A percentile compares a stretch with the other conserved stretches of the same genome.
Evolutionary conservation across 257 asterid species (phyloP).

Genomic region (Nemophila menziesii): DNA sequence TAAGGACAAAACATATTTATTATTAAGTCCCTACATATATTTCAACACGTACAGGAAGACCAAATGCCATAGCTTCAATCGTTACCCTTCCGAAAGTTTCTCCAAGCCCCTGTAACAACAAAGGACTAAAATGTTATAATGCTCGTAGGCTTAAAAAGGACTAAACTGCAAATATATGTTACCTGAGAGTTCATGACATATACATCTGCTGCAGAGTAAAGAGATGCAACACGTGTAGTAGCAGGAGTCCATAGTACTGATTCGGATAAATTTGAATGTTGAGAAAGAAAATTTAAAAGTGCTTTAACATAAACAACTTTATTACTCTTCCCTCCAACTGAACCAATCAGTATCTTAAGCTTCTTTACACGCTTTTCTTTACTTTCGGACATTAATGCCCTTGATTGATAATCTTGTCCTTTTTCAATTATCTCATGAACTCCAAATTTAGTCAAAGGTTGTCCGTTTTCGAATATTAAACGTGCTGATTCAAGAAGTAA

Average conservation of each 20-base stretch:
- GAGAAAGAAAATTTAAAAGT: constrained; percentile 54
- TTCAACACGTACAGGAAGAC: constrained; percentile 95
- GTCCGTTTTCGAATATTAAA: constrained; percentile 34
- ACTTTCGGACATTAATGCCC: constrained; percentile 26
- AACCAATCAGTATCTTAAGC: constrained; percentile 75
- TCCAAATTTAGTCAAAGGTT: constrained; percentile 18
- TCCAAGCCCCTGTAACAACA: constrained; percentile 69
- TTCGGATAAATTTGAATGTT: constrained; percentile 48
- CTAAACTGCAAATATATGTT: not conserved
- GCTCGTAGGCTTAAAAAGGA: no score
- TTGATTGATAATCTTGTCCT: constrained; percentile 40
- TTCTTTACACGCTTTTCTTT: constrained; percentile 22
- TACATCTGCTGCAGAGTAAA: constrained; percentile 90
- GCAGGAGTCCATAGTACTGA: constrained; percentile 94
- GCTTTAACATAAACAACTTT: constrained; percentile 65
- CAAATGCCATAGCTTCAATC: constrained; percentile 98
- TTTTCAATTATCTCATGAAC: constrained; percentile 14
- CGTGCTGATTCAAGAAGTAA: constrained; percentile 74
- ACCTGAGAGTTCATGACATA: constrained; percentile 99
- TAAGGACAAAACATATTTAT: not conserved
- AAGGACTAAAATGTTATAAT: not conserved
- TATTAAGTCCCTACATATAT: no score
- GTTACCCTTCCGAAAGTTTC: constrained; percentile 99
- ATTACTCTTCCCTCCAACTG: constrained; percentile 91
- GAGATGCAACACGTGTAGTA: constrained; percentile 86